These are phyloP conservation scores for Capronia coronata DNA, from an alignment of 2,329 filamentous ascomycete genomes.

Conservation along the genomic window DNA sequence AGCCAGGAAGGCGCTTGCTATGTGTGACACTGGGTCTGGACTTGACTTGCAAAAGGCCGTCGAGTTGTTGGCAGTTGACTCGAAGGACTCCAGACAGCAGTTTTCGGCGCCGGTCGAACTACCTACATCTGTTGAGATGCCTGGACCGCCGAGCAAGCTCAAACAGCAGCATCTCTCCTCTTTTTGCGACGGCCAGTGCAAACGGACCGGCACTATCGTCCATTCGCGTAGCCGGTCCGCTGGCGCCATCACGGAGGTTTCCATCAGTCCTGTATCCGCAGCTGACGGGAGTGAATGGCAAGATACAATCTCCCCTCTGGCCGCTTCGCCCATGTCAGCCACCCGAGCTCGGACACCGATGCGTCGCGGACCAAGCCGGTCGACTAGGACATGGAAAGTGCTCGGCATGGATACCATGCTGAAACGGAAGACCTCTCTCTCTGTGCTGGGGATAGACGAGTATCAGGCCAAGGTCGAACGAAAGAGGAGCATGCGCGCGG, in stretches of 20 bases:
- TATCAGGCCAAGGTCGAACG: slow-evolving; percentile 24
- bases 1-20: slow-evolving; percentile 51
- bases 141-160: slow-evolving; percentile 2
- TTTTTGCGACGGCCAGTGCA: slow-evolving; percentile 25
- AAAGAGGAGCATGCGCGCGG: slow-evolving; percentile 18
- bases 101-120: slow-evolving; percentile 23
- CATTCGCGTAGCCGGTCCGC: slow-evolving; percentile 17
- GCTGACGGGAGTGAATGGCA: slow-evolving; percentile 14
- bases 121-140: slow-evolving; percentile 17
- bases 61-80: slow-evolving; percentile 43
- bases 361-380: slow-evolving; percentile 8
- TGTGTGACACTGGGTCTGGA: slow-evolving; percentile 55
- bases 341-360: slow-evolving; percentile 5
- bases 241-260: slow-evolving; percentile 15
- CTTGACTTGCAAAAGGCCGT: slow-evolving; percentile 53
- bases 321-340: not conserved
- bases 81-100: slow-evolving; percentile 33
- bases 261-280: slow-evolving; percentile 20
- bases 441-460: slow-evolving; percentile 22
- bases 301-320: slow-evolving; percentile 16
- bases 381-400: slow-evolving; percentile 21
- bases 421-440: slow-evolving; percentile 18
- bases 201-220: slow-evolving; percentile 3
- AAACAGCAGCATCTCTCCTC: slow-evolving; percentile 13
- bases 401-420: slow-evolving; percentile 14